phyloP scores from a whole-genome alignment of 805 yeast species.

The Saturnispora quitensis region DNA sequence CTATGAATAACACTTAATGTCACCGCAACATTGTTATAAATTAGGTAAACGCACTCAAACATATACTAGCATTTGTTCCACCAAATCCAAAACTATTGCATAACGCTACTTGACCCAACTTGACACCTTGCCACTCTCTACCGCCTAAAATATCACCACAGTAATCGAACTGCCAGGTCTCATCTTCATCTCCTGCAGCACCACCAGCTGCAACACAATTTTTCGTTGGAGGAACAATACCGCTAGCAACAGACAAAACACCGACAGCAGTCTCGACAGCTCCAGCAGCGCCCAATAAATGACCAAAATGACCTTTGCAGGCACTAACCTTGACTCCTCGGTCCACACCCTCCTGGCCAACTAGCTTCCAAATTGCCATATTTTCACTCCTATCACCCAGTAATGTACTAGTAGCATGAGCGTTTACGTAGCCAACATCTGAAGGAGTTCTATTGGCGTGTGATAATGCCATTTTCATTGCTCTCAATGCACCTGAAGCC shows the following conservation, averaged over 20 bases:
- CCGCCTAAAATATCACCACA: conserved; percentile 32
- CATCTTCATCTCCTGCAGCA: conserved; percentile 33
- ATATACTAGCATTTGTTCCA: conserved; percentile 80
- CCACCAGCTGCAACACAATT: conserved; percentile 53
- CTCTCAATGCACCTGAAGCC: conserved; percentile 77
- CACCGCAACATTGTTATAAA: not conserved
- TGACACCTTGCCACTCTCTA: conserved; percentile 27
- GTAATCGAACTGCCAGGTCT: conserved; percentile 45
- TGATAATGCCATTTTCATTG: conserved; percentile 71
- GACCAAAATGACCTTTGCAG: conserved; percentile 90
- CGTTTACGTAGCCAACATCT: conserved; percentile 72
- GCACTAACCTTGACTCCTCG: conserved; percentile 53
- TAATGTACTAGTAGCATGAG: conserved; percentile 92
- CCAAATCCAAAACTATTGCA: conserved; percentile 97
- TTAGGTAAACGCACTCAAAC: conserved; percentile 32
- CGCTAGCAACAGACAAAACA: conserved; percentile 49
- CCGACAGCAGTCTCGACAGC: conserved; percentile 85
- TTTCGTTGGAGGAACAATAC: conserved; percentile 68
- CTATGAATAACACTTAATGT: conserved; percentile 6
- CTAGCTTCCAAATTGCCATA: conserved; percentile 53
- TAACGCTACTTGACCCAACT: conserved; percentile 47
- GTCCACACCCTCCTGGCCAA: conserved; percentile 28
- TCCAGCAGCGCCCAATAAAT: conserved; percentile 92
- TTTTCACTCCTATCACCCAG: conserved; percentile 89
- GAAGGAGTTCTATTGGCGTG: conserved; percentile 38